Evolutionary conservation across 2,329 filamentous ascomycete genomes (phyloP).

Genomic region (Neopestalotiopsis clavispora): DNA sequence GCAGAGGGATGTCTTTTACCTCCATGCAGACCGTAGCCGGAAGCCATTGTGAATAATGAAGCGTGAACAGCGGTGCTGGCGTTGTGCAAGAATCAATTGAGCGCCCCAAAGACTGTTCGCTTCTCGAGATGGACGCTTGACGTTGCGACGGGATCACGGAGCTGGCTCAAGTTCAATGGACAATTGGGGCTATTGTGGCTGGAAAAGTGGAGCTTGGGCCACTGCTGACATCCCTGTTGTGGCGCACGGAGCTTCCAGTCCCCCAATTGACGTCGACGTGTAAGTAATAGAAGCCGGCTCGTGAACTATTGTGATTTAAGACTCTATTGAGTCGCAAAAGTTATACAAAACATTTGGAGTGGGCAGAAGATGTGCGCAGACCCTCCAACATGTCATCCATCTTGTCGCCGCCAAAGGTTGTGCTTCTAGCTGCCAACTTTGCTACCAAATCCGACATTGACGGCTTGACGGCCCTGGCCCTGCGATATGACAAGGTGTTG

Average conservation of each 20-base stretch:
- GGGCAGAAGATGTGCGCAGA: constrained; percentile 17
- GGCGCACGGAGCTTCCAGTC: constrained; percentile 3
- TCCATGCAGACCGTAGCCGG: constrained; percentile 81
- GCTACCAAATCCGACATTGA: constrained; percentile 69
- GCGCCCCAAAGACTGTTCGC: constrained; percentile 14
- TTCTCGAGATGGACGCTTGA: constrained; percentile 18
- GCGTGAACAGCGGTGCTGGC: constrained; percentile 11
- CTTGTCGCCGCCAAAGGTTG: constrained; percentile 69
- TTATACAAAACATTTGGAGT: not conserved
- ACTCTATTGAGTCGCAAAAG: not conserved
- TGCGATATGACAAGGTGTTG: constrained; percentile 59
- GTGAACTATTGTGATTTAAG: not conserved
- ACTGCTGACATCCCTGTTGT: not conserved
- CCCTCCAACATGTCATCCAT: constrained; percentile 39
- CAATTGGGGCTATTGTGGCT: constrained; percentile 11
- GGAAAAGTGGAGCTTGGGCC: constrained; percentile 14
- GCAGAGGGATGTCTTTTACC: constrained; percentile 56
- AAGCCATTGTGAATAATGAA: constrained; percentile 63
- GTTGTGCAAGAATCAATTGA: constrained; percentile 18
- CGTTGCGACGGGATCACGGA: constrained; percentile 20
- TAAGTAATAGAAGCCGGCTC: constrained; percentile 2
- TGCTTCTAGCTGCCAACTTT: constrained; percentile 75
- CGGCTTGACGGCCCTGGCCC: constrained; percentile 64
- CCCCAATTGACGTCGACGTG: constrained; percentile 12
- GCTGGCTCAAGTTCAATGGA: constrained; percentile 15